Percentiles rank a stretch among this genome's conserved stretches.
These are phyloP conservation scores for Phaeosphaeria sp. DNA, from an alignment of 2,329 filamentous ascomycete genomes.

Conservation along the genomic window DNA sequence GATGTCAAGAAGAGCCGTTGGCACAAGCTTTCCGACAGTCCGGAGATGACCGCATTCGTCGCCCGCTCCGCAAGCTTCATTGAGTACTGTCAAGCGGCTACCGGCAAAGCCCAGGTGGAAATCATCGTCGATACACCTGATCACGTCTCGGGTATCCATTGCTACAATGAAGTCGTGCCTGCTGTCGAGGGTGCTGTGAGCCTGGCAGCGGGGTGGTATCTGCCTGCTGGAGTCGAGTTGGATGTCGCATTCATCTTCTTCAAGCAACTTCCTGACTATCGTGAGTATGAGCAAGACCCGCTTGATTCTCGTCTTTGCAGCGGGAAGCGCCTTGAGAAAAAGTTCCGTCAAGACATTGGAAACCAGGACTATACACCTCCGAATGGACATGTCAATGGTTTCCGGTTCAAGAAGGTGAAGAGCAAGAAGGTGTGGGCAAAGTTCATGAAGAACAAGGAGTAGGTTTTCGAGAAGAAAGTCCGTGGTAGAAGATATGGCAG, in stretches of 20 bases:
- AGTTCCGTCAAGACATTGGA: neutral
- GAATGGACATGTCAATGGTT: neutral
- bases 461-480: neutral
- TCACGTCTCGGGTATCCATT: neutral
- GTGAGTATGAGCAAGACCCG: too few relatives aligned
- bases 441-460: neutral
- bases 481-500: neutral
- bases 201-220: too few relatives aligned
- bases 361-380: neutral
- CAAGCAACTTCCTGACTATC: neutral
- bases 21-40: neutral
- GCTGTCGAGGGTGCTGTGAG: too few relatives aligned
- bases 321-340: neutral
- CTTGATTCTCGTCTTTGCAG: too few relatives aligned
- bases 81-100: neutral
- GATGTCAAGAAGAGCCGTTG: too few relatives aligned
- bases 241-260: neutral
- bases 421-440: neutral
- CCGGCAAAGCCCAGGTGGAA: neutral
- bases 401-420: neutral
- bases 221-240: neutral
- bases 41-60: too few relatives aligned
- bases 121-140: neutral
- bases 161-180: too few relatives aligned
- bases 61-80: neutral